Evolutionary conservation across 148 eudicot genomes (phyloP), one percentile per base, ranked within the genome.

Genomic region (Diospyros lotus): DNA sequence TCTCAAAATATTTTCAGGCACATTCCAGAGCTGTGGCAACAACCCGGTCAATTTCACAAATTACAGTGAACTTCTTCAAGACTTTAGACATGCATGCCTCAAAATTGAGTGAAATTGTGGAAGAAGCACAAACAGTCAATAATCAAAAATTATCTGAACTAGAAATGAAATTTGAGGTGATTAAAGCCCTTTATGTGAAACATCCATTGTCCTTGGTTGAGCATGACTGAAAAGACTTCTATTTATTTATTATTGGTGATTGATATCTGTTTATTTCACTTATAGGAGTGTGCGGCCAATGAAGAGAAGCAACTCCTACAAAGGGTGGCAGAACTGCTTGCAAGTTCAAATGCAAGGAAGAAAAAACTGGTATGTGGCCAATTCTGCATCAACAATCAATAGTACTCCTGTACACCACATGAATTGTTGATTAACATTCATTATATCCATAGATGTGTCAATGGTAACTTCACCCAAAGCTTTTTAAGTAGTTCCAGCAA

Each of bases 281-380:
- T 75, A 66, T 71, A 96, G 98, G 98, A 96, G 62, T 96, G 90
- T 86, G 96, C 98, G 80, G 97, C 94, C 55, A 76, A 79, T 73
- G 99, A 96, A 85, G 99, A 96, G 78, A 87, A 50, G 64, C 88
- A 93, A 84, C 77, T 96, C 73, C 76, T 96, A 74, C 91, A 88
- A 62, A 96, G 91, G 82, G 94, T 96, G 65, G 98, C 97, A 40
- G 97, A 96, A 78, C 84, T 96, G 77, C 98, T 93, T 65, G 98
- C 99, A 53, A 86, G 80, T 79, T 96, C 99, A 76, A 96, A 96
- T 87, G 88, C 90, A 64, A 84, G 98, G 88, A 96, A 96, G 85
- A 93, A 91, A 73, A 84, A 87, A 66, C 80, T 96, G 98, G 99
- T 93, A 79, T 77, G 14, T 66, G 45, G 40, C 42, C 69, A 15